These are phyloP conservation scores for Penicillium verrucosum DNA, from an alignment of 2,329 filamentous ascomycete genomes.

Conservation along the genomic window DNA sequence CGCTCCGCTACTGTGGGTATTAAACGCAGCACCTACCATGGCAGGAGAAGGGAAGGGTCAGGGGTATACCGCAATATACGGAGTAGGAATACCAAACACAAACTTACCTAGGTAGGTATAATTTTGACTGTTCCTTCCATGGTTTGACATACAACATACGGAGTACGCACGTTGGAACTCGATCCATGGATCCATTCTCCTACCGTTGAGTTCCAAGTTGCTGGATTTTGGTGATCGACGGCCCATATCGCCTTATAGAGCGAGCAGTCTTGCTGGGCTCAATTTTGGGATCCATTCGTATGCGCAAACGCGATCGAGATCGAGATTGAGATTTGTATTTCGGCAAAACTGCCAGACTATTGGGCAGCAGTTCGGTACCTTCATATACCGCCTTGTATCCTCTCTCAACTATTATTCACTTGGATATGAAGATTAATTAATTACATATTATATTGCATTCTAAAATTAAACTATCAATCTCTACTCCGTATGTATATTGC, in stretches of 20 bases:
- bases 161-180: not conserved
- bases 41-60: not conserved
- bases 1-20: not conserved
- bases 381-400: too few relatives aligned
- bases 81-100: not conserved
- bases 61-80: not conserved
- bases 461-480: not conserved
- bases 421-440: too few relatives aligned
- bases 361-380: too few relatives aligned
- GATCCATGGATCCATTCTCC: constrained; percentile 7
- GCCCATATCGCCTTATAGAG: constrained; percentile 9
- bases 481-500: not conserved
- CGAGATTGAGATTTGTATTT: not conserved
- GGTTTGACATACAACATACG: not conserved
- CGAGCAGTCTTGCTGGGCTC: not conserved
- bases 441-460: not conserved
- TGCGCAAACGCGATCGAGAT: not conserved
- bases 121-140: not conserved
- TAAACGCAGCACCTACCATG: not conserved
- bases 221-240: constrained; percentile 19
- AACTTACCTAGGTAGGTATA: not conserved
- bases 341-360: not conserved
- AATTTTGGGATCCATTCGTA: constrained; percentile 2
- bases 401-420: not conserved
- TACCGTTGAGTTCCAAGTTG: constrained; percentile 21